phyloP scores from a whole-genome alignment of 306 rosid genomes.

The Cucumis sativus region DNA sequence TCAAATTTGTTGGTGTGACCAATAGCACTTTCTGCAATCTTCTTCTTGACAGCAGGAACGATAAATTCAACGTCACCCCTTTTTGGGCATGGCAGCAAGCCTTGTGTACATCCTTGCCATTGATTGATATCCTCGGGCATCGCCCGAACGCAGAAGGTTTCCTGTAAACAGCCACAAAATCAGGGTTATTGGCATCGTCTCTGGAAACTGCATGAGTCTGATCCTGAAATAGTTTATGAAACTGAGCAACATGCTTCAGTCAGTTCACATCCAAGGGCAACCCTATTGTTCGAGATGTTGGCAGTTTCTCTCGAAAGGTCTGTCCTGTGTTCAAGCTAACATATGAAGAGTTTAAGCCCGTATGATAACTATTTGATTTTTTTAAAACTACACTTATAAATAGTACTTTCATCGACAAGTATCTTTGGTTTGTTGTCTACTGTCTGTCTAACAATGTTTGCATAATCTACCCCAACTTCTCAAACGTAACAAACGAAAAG shows the following conservation, averaged over 20 bases:
- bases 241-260: background rate
- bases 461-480: no score
- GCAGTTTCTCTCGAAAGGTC: background rate
- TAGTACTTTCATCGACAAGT: no score
- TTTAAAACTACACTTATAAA: no score
- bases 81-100: constrained; percentile 97
- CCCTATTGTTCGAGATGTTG: background rate
- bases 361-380: no score
- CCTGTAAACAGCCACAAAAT: constrained; percentile 27
- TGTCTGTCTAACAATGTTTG: no score
- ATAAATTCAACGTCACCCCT: constrained; percentile 42
- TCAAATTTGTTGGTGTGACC: background rate
- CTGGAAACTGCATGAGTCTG: background rate
- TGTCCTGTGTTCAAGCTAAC: background rate
- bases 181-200: no score
- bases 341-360: no score
- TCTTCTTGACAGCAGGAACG: background rate
- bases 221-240: background rate
- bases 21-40: background rate
- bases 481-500: no score
- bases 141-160: constrained; percentile 87
- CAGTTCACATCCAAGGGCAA: background rate
- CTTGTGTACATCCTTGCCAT: constrained; percentile 98
- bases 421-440: no score
- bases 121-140: constrained; percentile 72